phyloP scores from a whole-genome alignment of 2,329 filamentous ascomycete genomes.

The Alternaria postmessia region DNA sequence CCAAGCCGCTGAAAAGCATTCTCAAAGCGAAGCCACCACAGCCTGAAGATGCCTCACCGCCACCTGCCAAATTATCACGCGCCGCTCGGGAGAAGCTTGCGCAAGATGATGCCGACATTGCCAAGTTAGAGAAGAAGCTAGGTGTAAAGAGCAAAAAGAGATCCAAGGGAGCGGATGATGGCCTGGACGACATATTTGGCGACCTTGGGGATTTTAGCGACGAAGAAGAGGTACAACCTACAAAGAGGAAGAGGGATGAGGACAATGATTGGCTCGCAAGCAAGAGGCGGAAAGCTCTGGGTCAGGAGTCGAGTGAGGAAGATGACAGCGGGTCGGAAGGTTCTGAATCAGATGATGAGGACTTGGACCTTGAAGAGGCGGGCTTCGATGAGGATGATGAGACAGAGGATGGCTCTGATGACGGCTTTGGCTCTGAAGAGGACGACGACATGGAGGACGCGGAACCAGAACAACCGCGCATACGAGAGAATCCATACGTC shows the following conservation, averaged over 20 bases:
- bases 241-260: constrained; percentile 67
- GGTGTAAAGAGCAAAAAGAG: constrained; percentile 79
- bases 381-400: constrained; percentile 29
- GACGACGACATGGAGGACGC: constrained; percentile 41
- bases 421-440: constrained; percentile 29
- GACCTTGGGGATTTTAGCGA: constrained; percentile 63
- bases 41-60: constrained; percentile 21
- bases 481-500: constrained; percentile 87
- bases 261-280: constrained; percentile 67
- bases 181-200: constrained; percentile 78
- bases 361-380: constrained; percentile 36
- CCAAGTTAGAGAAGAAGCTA: constrained; percentile 83
- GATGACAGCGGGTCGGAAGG: constrained; percentile 38
- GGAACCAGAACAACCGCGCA: constrained; percentile 48
- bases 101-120: constrained; percentile 88
- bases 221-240: constrained; percentile 56
- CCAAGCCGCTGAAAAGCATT: constrained; percentile 42
- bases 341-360: constrained; percentile 39
- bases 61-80: constrained; percentile 42
- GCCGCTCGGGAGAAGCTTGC: constrained; percentile 68
- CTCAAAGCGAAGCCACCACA: constrained; percentile 31
- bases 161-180: constrained; percentile 79
- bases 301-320: constrained; percentile 27
- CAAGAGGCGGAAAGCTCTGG: constrained; percentile 63
- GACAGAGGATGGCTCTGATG: constrained; percentile 46